Percentiles rank a stretch among this genome's conserved stretches.
Evolutionary conservation across 139 green algal species (phyloP).

Genomic region (Eudorina sp.): DNA sequence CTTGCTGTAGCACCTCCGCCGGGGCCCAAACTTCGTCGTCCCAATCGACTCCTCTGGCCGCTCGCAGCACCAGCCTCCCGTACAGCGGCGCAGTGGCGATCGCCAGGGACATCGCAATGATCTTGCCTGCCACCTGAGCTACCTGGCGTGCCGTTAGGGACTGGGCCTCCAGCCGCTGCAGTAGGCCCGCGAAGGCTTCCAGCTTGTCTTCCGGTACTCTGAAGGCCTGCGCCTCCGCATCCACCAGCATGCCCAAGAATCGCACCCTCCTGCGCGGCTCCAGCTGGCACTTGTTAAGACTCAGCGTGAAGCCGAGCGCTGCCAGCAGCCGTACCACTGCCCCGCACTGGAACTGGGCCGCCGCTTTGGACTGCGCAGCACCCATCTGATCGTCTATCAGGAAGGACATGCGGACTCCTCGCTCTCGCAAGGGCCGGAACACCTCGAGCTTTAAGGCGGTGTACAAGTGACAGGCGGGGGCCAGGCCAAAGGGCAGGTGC

Average conservation of each 20-base stretch:
- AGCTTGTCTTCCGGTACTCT: conserved; percentile 4
- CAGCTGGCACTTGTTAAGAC: neutral
- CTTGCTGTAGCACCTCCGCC: neutral
- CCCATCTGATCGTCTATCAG: conserved; percentile 29
- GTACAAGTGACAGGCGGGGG: too few relatives aligned
- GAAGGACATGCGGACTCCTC: neutral
- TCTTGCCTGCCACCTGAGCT: conserved; percentile 19
- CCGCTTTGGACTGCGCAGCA: neutral
- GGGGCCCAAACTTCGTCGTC: neutral
- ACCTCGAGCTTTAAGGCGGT: neutral
- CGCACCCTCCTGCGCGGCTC: neutral
- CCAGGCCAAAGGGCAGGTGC: conserved; percentile 2
- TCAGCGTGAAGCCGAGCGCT: neutral
- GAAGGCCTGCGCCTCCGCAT: neutral
- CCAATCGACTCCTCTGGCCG: neutral
- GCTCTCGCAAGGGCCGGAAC: neutral
- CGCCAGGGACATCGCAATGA: neutral
- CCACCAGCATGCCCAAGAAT: neutral
- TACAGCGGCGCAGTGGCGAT: neutral
- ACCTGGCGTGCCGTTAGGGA: neutral
- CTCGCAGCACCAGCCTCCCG: neutral
- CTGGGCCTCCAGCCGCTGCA: neutral
- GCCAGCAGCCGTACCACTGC: neutral
- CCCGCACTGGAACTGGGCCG: conserved; percentile 32
- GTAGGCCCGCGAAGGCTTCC: neutral